These are phyloP conservation scores for Cryptosporidium baileyi DNA, from an alignment of 169 alveolate species.

Conservation along the genomic window DNA sequence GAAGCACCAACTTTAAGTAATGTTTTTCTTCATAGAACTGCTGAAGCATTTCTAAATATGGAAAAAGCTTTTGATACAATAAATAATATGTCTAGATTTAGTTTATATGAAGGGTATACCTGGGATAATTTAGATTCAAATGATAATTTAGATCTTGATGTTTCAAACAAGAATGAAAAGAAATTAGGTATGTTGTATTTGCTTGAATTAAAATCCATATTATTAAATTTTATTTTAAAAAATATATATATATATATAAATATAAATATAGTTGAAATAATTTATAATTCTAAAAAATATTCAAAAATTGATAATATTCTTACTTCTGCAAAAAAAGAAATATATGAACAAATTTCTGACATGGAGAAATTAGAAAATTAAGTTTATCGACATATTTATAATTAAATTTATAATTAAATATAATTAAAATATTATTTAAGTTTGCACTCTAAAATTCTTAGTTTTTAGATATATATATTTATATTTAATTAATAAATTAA, in stretches of 20 bases:
- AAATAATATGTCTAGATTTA: constrained; percentile 42
- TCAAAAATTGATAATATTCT: constrained; percentile 48
- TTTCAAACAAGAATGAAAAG: neutral
- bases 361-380: neutral
- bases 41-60: constrained; percentile 47
- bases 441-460: no score
- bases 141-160: neutral
- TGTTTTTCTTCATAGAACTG: constrained; percentile 44
- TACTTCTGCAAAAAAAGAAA: constrained; percentile 13
- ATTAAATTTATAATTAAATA: no score
- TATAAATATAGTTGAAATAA: constrained; percentile 13
- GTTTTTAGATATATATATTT: no score
- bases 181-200: constrained; percentile 11
- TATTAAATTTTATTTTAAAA: neutral
- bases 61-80: constrained; percentile 39
- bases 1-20: constrained; percentile 65
- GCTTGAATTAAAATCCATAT: neutral
- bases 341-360: neutral
- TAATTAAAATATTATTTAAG: no score
- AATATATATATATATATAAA: neutral
- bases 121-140: constrained; percentile 34
- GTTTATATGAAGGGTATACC: constrained; percentile 33
- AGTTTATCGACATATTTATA: no score
- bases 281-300: neutral
- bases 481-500: no score